Percentiles rank a stretch among this genome's conserved stretches.
These are phyloP conservation scores for Whalleya microplaca DNA, from an alignment of 2,329 filamentous ascomycete species.

Conservation along the genomic window DNA sequence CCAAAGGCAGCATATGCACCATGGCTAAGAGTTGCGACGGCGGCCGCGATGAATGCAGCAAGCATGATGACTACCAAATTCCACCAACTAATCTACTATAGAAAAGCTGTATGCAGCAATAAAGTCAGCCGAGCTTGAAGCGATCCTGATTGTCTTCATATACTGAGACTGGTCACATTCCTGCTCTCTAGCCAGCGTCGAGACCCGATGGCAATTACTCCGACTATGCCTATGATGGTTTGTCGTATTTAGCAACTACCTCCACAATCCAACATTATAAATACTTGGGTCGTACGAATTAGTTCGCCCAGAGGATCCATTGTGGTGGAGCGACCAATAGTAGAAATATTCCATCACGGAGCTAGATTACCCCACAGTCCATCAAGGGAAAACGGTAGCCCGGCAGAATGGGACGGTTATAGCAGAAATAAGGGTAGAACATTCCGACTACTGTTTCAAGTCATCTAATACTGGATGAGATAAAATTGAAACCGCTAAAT, in stretches of 20 bases:
- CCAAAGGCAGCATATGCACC: slow-evolving; percentile 15
- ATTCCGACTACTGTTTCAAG: neutral
- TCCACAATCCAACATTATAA: neutral
- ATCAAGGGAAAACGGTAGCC: slow-evolving; percentile 6
- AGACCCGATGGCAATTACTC: neutral
- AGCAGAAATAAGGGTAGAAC: slow-evolving; percentile 6
- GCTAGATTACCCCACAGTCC: neutral
- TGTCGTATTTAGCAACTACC: neutral
- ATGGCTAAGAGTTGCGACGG: slow-evolving; percentile 1
- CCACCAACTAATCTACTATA: neutral
- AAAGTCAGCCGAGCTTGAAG: neutral
- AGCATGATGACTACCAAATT: slow-evolving; percentile 7
- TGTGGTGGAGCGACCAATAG: neutral
- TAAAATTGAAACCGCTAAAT: neutral
- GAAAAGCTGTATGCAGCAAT: neutral
- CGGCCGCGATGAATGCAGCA: neutral
- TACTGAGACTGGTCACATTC: neutral
- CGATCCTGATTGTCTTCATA: neutral
- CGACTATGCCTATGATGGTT: neutral
- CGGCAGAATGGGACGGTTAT: slow-evolving; percentile 14
- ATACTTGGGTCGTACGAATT: neutral
- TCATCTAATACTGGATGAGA: neutral
- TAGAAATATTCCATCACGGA: slow-evolving; percentile 4
- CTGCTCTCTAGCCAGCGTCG: neutral
- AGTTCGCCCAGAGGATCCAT: too few species aligned